These are phyloP conservation scores for Petasospora fabianii DNA, from an alignment of 1,139 yeast species.

Conservation along the genomic window DNA sequence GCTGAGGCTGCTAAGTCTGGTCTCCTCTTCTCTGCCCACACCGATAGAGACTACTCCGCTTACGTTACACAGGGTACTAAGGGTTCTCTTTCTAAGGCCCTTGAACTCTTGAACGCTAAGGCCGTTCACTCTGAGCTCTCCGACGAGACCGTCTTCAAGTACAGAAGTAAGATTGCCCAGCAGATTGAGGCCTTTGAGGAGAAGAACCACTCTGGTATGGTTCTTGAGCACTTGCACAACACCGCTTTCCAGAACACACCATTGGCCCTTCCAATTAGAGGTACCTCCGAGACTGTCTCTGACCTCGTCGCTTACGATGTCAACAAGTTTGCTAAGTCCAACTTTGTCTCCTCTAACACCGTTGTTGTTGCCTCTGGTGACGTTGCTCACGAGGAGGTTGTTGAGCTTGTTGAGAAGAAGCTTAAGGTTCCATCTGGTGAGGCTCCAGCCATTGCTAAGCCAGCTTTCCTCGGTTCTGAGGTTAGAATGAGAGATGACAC, in stretches of 20 bases:
- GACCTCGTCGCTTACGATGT: conserved; percentile 59
- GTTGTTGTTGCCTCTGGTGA: conserved; percentile 76
- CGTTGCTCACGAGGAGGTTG: conserved; percentile 63
- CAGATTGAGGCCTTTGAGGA: conserved; percentile 39
- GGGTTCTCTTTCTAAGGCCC: conserved; percentile 24
- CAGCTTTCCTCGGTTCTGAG: conserved; percentile 72
- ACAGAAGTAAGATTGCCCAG: conserved; percentile 40
- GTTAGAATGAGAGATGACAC: conserved; percentile 87
- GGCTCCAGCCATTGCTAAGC: conserved; percentile 48
- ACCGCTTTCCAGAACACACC: conserved; percentile 85
- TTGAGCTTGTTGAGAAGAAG: conserved; percentile 55
- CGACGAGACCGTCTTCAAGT: conserved; percentile 36
- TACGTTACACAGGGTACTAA: conserved; percentile 42
- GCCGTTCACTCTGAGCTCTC: conserved; percentile 35
- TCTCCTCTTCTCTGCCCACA: conserved; percentile 42
- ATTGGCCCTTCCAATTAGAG: conserved; percentile 67
- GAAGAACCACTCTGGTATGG: conserved; percentile 37
- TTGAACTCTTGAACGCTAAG: conserved; percentile 31
- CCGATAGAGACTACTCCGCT: conserved; percentile 52
- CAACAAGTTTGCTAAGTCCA: conserved; percentile 49
- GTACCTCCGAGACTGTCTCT: conserved; percentile 61
- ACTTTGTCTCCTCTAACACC: conserved; percentile 58
- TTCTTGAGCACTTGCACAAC: conserved; percentile 69
- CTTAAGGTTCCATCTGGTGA: conserved; percentile 48
- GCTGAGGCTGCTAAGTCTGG: conserved; percentile 41